Evolutionary conservation across 345 rosid species (phyloP).

Genomic region (Syzygium oleosum): DNA sequence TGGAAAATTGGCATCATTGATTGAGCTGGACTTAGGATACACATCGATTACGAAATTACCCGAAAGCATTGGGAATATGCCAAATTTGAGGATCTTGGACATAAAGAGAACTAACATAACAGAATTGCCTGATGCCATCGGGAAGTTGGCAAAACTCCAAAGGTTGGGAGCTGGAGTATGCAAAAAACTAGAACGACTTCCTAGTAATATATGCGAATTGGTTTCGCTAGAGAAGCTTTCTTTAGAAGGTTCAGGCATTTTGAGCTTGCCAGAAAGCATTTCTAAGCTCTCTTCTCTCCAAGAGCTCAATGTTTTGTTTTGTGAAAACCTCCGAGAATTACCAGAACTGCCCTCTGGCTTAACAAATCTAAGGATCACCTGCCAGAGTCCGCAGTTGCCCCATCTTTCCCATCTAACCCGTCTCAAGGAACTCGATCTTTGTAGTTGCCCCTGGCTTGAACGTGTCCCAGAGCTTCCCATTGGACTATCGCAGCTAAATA

Average conservation of each 20-base stretch:
- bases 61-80: background rate
- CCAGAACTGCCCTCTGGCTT: background rate
- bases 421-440: rapidly evolving
- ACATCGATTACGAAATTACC: background rate
- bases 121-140: background rate
- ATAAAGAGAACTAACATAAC: rapidly evolving
- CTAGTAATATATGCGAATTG: background rate
- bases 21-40: too few relatives aligned
- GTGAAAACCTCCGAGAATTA: background rate
- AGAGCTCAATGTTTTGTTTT: rapidly evolving
- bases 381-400: background rate
- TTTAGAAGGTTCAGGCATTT: background rate
- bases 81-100: background rate
- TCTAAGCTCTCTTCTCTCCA: background rate
- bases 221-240: background rate
- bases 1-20: background rate
- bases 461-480: background rate
- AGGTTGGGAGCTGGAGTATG: rapidly evolving
- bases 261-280: background rate
- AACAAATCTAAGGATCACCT: rapidly evolving
- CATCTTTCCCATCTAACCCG: background rate
- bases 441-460: rapidly evolving
- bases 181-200: background rate
- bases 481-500: rapidly evolving
- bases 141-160: background rate